Percentiles rank a stretch among this genome's conserved stretches.
These are phyloP conservation scores for Globisporangium megalacanthum DNA, from an alignment of 352 stramenopile genomes.

Conservation along the genomic window DNA sequence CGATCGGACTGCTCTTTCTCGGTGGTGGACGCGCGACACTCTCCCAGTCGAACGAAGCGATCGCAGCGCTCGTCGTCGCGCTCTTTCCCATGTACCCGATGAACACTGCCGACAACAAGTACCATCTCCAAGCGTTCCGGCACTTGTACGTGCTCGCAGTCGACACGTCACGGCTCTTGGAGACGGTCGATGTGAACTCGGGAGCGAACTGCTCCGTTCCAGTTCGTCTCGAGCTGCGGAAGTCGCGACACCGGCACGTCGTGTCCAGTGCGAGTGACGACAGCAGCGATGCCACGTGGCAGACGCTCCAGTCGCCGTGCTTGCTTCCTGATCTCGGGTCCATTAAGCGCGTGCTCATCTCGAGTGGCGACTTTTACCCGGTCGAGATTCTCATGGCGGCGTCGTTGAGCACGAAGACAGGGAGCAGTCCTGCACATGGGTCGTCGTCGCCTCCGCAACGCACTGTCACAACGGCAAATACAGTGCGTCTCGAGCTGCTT, in stretches of 20 bases:
- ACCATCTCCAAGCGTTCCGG: slow-evolving; percentile 81
- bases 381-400: slow-evolving; percentile 48
- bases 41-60: slow-evolving; percentile 80
- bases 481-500: slow-evolving; percentile 48
- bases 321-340: slow-evolving; percentile 59
- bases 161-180: slow-evolving; percentile 60
- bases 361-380: slow-evolving; percentile 49
- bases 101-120: slow-evolving; percentile 93
- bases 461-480: slow-evolving; percentile 36
- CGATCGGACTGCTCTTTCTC: slow-evolving; percentile 96
- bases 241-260: not conserved
- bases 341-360: slow-evolving; percentile 52
- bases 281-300: slow-evolving; percentile 8
- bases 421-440: not conserved
- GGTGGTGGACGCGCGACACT: slow-evolving; percentile 92
- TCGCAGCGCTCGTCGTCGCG: slow-evolving; percentile 92
- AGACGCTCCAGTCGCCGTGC: slow-evolving; percentile 51
- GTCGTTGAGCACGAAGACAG: slow-evolving; percentile 1
- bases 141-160: slow-evolving; percentile 90
- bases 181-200: slow-evolving; percentile 73
- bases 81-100: slow-evolving; percentile 94
- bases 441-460: not conserved
- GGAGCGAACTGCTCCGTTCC: slow-evolving; percentile 37
- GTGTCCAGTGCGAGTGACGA: not conserved
- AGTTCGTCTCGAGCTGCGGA: slow-evolving; percentile 37